Evolutionary conservation across 306 rosid species (phyloP), one percentile per base, ranked within the genome.

Genomic region (Quillaja saponaria): DNA sequence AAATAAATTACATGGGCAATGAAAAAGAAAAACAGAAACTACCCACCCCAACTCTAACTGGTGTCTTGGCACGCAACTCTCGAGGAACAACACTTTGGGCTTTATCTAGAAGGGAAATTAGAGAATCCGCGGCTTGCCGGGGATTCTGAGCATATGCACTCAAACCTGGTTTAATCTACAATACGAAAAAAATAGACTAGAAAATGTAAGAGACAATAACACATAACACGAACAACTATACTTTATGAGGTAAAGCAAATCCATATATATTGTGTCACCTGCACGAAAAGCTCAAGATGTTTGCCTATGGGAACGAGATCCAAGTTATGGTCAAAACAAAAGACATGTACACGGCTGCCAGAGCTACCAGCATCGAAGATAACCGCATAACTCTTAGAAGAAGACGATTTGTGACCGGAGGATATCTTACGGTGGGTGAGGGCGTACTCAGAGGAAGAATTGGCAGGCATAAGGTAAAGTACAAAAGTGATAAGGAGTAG

Each of bases 301-400:
- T 81, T 81, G 58, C 97, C 99, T 64, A 94, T 90, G 70, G 87
- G 94, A 55, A 89, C 77, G 55, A 94, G 99, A 78, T 94, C 85
- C 19, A 87, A 82, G 34, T 76, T 73, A 12, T 66, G 72, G 34
- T 94, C 96, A 47, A 94, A 94, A 54, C 80, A 76, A 61, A 84
- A 94, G 53, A 94, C 99, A 48, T 94, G 99, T 55, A 94, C 97
- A 17, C 99, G 99, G 73, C 99, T 94, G 47, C 99, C 99, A 17
- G 99, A 94, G 82, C 99, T 94, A 7, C 99, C 97, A 19, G 99
- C 99, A 37, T 94, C 99, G 61, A 94, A 89, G 33, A 94, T 85
- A 25, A 89, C 97, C 13, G 97, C 99, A 58, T 49, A 94, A 39
- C 12, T 8, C 44, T 2, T 3, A 8, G 44, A 39, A 19, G 90